These are phyloP conservation scores for Lactarius tabidus DNA, from an alignment of 768 basidiomycete genomes.

Conservation along the genomic window DNA sequence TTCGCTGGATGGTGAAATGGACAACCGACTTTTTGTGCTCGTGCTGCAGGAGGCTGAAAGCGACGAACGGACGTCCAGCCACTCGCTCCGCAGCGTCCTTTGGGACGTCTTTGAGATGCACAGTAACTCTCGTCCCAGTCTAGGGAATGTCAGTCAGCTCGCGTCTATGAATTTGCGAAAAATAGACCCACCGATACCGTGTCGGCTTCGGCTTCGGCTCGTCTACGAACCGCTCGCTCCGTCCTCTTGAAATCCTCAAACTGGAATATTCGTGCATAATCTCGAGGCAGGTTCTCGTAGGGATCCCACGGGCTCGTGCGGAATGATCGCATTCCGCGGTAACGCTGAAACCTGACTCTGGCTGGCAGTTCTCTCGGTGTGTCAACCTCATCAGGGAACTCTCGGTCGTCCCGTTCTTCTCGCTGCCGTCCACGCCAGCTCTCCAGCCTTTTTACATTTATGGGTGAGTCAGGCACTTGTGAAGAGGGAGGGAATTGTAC, in stretches of 20 bases:
- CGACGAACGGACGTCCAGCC: constrained; percentile 47
- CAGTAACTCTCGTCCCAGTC: constrained; percentile 78
- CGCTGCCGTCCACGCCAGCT: constrained; percentile 65
- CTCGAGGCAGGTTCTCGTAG: constrained; percentile 89
- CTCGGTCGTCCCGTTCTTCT: constrained; percentile 75
- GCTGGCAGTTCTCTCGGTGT: constrained; percentile 86
- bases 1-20: constrained; percentile 90
- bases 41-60: constrained; percentile 86
- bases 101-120: constrained; percentile 75
- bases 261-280: constrained; percentile 94
- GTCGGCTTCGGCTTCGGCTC: constrained; percentile 56
- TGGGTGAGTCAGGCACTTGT: constrained; percentile 13
- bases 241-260: constrained; percentile 94
- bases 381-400: constrained; percentile 96
- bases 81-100: constrained; percentile 42
- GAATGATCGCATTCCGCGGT: constrained; percentile 87
- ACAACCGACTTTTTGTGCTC: constrained; percentile 94
- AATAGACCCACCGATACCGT: constrained; percentile 57
- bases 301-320: constrained; percentile 97
- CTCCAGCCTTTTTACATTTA: constrained; percentile 46
- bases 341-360: constrained; percentile 81
- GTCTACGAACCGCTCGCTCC: constrained; percentile 61
- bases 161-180: background rate
- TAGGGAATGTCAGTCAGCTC: constrained; percentile 32
- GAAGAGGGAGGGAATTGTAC: constrained; percentile 33